Base-by-base conservation (phyloP, 164 flowering plant species). In the Kingdonia uniflora region DNA sequence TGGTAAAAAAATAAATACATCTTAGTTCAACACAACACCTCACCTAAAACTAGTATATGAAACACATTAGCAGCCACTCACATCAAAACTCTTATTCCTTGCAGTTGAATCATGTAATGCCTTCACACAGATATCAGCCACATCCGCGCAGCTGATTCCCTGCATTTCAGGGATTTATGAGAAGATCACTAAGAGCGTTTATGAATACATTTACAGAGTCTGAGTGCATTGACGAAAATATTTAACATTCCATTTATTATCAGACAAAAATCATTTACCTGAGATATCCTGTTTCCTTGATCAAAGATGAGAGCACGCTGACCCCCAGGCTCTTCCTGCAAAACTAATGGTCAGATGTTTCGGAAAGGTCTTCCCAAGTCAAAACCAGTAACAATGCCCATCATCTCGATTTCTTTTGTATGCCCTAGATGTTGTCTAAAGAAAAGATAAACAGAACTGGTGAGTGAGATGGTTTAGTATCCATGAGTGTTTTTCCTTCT, bases 131-230 rank as follows among this genome's bases (percentile, higher is more conserved):
- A 91, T 91, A 61, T 91, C 98, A 52, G 98, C 98, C 60, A 91
- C 98, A 71, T 91, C 98, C 0, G 95, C 96, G 64, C 98, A 91
- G 70, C 98, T 87, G 54, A 91, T 91, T 20, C 96, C 95, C 98
- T 87, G 46, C 60, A 72, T 59, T n/a, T 29, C 42, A 40, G 33
- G 19, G 22, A 49, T 52, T 14, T 41, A 39, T 33, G 61, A 13
- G 62, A 19, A 62, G 51, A 50, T 17, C 19, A 47, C 13, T 47
- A 1, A 16, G n/a, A 16, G 17, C 10, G 13, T 47, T 22, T 22
- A 21, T 29, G 35, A 29, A 8, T 4, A 29, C 8, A 29, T 29
- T 29, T 3, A 4, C 35, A 8, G 8, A 29, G 4, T 3, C 35
- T 8, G 8, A 29, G 35, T 29, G 35, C 8, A 29, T 29, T 4